Base-by-base conservation (phyloP, 805 yeast species). In the Saturnispora gosingensis region DNA sequence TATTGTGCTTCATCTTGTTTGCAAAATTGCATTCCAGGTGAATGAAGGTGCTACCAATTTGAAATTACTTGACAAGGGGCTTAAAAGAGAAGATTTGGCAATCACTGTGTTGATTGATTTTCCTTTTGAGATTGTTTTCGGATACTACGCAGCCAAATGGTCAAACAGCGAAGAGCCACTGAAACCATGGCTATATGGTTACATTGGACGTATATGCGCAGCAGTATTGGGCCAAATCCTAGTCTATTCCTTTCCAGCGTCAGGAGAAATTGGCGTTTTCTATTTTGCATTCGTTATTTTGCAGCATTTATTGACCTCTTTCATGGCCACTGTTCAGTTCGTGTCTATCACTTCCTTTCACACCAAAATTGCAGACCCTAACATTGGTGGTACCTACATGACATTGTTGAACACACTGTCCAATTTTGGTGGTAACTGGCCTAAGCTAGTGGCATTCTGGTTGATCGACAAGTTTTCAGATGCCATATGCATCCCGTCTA, bases 361-460 rank as follows among this genome's bases (percentile, higher is more conserved):
- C 68, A 91, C 97, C 3, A 82, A 83, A 59, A 86, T 93, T 50
- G 96, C 99, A 2, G 99, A 93, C 64, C 98, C 99, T 0, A 69
- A 82, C 18, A 87, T 93, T 60, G 99, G 99, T 16, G 99, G 99
- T 1, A 93, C 99, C 0, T 93, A 93, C 66, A 91, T 93, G 98
- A 93, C 99, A 0, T 83, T 96, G 0, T 72, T 93, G 53, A 93
- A 93, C 67, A 93, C 99, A 0, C 72, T 93, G 46, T 81, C 95
- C 42, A 93, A 93, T 65, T 75, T 91, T 53, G 99, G 99, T 24
- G 99, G 99, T 10, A 93, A 95, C 43, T 93, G 99, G 99, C 99
- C 99, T 2, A 76, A 88, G 50, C 71, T 88, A n/a, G 71, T 93
- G 32, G 82, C 91, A 1, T 76, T 89, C 58, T 78, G 74, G 53